Conservation (phyloP, 148 eudicot genomes). For the Chenopodium formosanum region DNA sequence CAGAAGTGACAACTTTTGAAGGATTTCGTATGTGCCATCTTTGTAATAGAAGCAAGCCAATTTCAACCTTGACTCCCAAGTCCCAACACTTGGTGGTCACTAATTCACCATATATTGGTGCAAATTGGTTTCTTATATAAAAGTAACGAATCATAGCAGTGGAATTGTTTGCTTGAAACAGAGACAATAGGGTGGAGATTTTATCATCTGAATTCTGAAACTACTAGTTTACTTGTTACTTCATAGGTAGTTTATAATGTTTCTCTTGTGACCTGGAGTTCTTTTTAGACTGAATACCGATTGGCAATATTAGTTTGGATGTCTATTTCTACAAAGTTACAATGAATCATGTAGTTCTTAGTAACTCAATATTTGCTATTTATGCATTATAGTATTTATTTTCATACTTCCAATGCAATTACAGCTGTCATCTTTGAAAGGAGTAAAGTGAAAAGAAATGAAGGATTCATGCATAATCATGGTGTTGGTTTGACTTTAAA, state of each 20-base stretch:
- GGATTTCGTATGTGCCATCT: not conserved
- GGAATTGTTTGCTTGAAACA: not conserved
- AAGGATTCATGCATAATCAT: constrained; percentile 11
- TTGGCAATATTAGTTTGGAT: no score
- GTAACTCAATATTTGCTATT: not conserved
- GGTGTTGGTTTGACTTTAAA: constrained; percentile 24
- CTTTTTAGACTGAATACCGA: no score
- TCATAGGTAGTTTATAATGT: no score
- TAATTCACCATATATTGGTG: no score
- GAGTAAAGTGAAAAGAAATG: constrained; percentile 7
- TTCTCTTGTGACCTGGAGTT: no score
- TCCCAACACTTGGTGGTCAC: not conserved
- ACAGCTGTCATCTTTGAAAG: constrained; percentile 15
- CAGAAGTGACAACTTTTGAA: not conserved
- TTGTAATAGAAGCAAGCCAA: not conserved
- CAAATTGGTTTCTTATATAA: not conserved
- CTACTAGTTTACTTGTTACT: no score
- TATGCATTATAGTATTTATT: not conserved
- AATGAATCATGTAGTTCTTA: not conserved
- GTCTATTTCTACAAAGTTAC: not conserved
- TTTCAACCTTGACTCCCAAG: not conserved
- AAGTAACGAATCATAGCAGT: not conserved
- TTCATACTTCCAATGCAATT: not conserved
- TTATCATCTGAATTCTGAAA: no score
- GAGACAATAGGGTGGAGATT: not conserved